Evolutionary conservation across 768 basidiomycete genomes (phyloP).

Genomic region (Russula earlei): DNA sequence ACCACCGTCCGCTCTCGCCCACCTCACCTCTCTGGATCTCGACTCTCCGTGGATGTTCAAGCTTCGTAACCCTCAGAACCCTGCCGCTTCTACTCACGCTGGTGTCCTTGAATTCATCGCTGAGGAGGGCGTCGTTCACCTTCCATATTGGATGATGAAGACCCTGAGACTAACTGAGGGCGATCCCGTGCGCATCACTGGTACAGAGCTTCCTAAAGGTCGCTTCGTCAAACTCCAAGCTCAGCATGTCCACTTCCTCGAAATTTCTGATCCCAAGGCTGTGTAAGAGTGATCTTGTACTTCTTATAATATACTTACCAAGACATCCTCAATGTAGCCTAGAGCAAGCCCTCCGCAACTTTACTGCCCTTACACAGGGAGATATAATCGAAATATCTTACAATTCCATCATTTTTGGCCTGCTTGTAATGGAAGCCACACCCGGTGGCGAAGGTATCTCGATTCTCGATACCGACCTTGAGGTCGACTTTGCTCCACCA

Average conservation of each 20-base stretch:
- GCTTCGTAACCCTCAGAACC: slow-evolving; percentile 81
- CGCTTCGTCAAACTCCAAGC: slow-evolving; percentile 96
- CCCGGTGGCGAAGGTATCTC: slow-evolving; percentile 84
- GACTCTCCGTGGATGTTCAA: slow-evolving; percentile 95
- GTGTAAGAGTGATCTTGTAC: slow-evolving; percentile 52
- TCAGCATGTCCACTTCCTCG: slow-evolving; percentile 88
- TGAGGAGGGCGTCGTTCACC: slow-evolving; percentile 88
- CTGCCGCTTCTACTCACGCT: slow-evolving; percentile 81
- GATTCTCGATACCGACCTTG: slow-evolving; percentile 91
- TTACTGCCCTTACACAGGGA: slow-evolving; percentile 83
- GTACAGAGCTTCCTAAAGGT: slow-evolving; percentile 81
- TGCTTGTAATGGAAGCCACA: slow-evolving; percentile 89
- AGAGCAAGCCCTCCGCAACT: slow-evolving; percentile 91
- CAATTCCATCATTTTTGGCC: slow-evolving; percentile 89
- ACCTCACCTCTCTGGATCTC: slow-evolving; percentile 78
- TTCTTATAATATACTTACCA: neutral
- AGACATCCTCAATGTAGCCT: slow-evolving; percentile 49
- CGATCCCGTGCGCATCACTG: slow-evolving; percentile 88
- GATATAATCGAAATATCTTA: slow-evolving; percentile 99
- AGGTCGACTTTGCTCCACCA: slow-evolving; percentile 94
- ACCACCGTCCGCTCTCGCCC: slow-evolving; percentile 91
- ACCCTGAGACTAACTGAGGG: slow-evolving; percentile 88
- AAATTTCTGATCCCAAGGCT: slow-evolving; percentile 95
- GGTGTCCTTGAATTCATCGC: slow-evolving; percentile 99
- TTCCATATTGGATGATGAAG: slow-evolving; percentile 99